Percentiles rank a stretch among this genome's conserved stretches.
These are phyloP conservation scores for Psilocybe cyanescens DNA, from an alignment of 768 basidiomycete species.

Conservation along the genomic window DNA sequence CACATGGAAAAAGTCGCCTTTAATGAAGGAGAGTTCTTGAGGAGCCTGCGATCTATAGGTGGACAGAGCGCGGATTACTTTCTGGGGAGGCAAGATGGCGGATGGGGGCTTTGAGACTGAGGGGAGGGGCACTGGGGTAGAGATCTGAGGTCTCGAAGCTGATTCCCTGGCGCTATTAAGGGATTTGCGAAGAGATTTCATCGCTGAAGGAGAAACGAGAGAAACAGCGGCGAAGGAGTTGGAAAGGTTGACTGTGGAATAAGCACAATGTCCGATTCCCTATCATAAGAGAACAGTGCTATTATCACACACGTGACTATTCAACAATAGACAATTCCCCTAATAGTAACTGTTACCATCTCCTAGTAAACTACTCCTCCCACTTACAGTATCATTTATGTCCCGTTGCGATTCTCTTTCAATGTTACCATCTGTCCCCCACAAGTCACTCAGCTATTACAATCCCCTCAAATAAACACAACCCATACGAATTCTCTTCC, in stretches of 20 bases:
- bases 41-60: constrained; percentile 71
- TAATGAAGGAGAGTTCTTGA: constrained; percentile 86
- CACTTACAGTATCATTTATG: not conserved
- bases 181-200: constrained; percentile 87
- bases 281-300: constrained; percentile 7
- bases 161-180: constrained; percentile 69
- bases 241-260: not conserved
- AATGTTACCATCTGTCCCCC: constrained; percentile 3
- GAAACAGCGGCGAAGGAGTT: constrained; percentile 9
- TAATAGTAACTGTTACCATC: not conserved
- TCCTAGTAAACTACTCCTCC: not conserved
- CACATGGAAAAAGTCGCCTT: constrained; percentile 99
- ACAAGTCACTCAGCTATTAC: not conserved
- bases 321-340: constrained; percentile 14
- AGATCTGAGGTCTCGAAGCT: constrained; percentile 62
- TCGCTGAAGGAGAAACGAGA: constrained; percentile 32
- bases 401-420: not conserved
- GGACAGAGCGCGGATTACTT: constrained; percentile 87
- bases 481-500: not conserved
- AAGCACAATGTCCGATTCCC: constrained; percentile 11
- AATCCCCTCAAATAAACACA: not conserved
- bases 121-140: constrained; percentile 69
- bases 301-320: constrained; percentile 19
- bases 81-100: constrained; percentile 84
- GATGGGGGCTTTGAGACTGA: constrained; percentile 70